Base-by-base conservation (phyloP, 257 asterid genomes). In the Marsdenia floribunda region DNA sequence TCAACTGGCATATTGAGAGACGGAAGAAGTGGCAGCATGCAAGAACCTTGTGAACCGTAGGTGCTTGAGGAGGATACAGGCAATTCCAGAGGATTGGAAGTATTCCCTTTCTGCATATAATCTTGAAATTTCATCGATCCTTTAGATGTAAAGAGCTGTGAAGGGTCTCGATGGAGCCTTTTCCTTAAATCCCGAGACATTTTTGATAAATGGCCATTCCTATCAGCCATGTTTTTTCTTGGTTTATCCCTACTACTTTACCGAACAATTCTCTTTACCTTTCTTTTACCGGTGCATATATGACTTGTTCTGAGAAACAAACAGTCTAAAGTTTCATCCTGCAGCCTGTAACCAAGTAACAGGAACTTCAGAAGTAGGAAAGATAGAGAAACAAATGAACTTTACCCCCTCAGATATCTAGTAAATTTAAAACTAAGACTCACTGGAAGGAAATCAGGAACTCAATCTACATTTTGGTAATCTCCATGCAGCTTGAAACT, bases 1-100 rank as follows among this genome's bases (percentile, higher is more conserved):
- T 85, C 79, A 52, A 82, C 81, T 55, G 83, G 89, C 75, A 80
- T 77, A 75, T 76, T 80, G 24, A 82, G 85, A 83, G 84, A 42
- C 67, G 92, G 88, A 73, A 87, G 68, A 79, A 91, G 83, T 63
- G 93, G 87, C 86, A 91, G 73, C 71, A 86, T 86, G 72, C 75
- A 84, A 49, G 88, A 79, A 78, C 80, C 81, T 29, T 76, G 73
- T 9, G 74, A 47, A 60, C 24, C 21, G 37, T 64, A 58, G 46
- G 68, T 50, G 9, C 52, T 76, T 54, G 81, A 70, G 68, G 60
- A 73, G 68, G 60, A 73, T 26, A 68, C 38, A 77, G 86, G 69
- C 54, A 79, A 57, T 26, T 79, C 82, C 80, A 75, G 26, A 76
- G 66, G 40, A 78, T 75, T 42, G 22, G 52, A 57, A 74, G 38